A percentile compares a stretch with the other conserved stretches of the same genome.
phyloP scores from a whole-genome alignment of 108 stramenopile genomes.

The Asterionellopsis glacialis region DNA sequence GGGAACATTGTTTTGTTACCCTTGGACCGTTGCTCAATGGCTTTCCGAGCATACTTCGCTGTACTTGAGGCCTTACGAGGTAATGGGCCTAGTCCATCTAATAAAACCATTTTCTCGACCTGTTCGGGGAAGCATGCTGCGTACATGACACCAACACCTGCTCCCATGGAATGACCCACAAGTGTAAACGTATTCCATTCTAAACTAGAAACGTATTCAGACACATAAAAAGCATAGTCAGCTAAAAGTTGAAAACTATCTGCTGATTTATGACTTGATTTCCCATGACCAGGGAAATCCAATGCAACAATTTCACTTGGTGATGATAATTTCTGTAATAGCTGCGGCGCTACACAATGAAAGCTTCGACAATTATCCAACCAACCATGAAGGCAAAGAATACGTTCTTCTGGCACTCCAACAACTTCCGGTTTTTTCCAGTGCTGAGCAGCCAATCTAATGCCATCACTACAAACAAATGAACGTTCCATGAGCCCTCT shows the following conservation, averaged over 20 bases:
- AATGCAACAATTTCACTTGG: conserved; percentile 41
- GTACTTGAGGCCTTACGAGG: conserved; percentile 35
- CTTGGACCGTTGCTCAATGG: conserved; percentile 22
- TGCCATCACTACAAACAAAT: conserved; percentile 15
- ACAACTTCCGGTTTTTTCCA: background rate
- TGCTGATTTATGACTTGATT: conserved; percentile 33
- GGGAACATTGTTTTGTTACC: conserved; percentile 34
- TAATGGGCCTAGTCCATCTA: conserved; percentile 66
- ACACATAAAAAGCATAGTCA: conserved; percentile 57
- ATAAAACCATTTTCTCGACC: conserved; percentile 41
- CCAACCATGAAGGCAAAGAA: conserved; percentile 76
- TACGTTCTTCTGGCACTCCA: background rate
- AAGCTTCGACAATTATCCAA: conserved; percentile 78
- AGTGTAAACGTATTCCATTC: conserved; percentile 49
- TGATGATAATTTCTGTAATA: conserved; percentile 8
- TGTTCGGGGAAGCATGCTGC: conserved; percentile 64
- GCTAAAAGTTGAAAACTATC: conserved; percentile 33
- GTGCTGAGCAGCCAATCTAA: conserved; percentile 18
- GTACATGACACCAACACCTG: conserved; percentile 41
- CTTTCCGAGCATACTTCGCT: conserved; percentile 39
- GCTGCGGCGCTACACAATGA: conserved; percentile 48
- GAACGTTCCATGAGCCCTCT: background rate
- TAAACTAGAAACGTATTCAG: conserved; percentile 32
- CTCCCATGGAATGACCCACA: conserved; percentile 74
- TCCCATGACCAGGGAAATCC: conserved; percentile 68